Percentiles rank a stretch among this genome's conserved stretches.
Conservation (phyloP, 805 yeast species). For the Saccharomycopsis sp. region DNA sequence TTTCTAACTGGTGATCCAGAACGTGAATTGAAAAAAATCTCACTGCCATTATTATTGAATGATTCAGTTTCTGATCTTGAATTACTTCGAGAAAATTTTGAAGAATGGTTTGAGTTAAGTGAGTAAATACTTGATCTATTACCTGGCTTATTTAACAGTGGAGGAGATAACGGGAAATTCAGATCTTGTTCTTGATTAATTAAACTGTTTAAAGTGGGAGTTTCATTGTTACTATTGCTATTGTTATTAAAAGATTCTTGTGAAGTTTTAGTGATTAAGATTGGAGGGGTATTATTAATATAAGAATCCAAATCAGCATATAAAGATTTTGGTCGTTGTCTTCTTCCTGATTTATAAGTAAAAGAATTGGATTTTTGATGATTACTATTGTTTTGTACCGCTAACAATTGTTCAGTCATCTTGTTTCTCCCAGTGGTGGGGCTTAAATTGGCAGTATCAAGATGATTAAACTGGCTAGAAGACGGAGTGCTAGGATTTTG, state of each 20-base stretch:
- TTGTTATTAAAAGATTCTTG: slow-evolving; percentile 3
- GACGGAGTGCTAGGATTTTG: too few species aligned
- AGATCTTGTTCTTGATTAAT: slow-evolving; percentile 20
- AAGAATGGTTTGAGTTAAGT: slow-evolving; percentile 4
- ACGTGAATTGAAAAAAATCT: slow-evolving; percentile 2
- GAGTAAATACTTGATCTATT: slow-evolving; percentile 19
- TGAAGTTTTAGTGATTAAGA: slow-evolving; percentile 10
- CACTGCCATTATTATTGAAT: slow-evolving; percentile 1
- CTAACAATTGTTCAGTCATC: not conserved
- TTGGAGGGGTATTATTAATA: slow-evolving; percentile 14
- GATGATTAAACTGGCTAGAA: too few species aligned
- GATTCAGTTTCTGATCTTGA: slow-evolving; percentile 6
- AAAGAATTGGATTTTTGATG: not conserved
- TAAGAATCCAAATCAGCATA: slow-evolving; percentile 17
- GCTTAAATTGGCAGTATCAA: too few species aligned
- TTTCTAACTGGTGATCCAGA: slow-evolving; percentile 17
- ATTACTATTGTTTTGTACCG: not conserved
- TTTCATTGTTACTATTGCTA: slow-evolving; percentile 16
- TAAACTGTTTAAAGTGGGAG: slow-evolving; percentile 4
- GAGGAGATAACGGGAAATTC: slow-evolving; percentile 15
- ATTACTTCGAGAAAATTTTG: slow-evolving; percentile 3
- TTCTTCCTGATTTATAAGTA: slow-evolving; percentile 13
- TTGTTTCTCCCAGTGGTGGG: too few species aligned
- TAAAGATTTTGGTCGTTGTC: slow-evolving; percentile 16
- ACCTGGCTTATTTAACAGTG: not conserved